Conservation (phyloP, 176 grass and related monocot genomes). For the Lolium multiflorum region DNA sequence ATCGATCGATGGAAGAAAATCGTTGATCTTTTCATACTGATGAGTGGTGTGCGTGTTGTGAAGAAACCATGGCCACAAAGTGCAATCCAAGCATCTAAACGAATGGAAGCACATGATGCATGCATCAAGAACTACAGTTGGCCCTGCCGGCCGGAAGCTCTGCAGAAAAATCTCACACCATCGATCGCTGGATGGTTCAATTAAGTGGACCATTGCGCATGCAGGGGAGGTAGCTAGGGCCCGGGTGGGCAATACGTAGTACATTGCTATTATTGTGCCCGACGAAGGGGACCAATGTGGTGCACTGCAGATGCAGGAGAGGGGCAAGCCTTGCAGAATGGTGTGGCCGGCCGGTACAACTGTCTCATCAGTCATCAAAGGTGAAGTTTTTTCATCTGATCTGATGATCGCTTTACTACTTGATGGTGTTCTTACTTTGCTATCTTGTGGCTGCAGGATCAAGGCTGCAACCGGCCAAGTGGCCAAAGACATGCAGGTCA, state of each 20-base stretch:
- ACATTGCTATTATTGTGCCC: slow-evolving; percentile 65
- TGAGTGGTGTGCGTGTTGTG: not conserved
- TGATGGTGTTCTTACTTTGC: not conserved
- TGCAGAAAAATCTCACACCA: slow-evolving; percentile 16
- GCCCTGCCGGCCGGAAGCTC: not conserved
- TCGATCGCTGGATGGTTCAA: not conserved
- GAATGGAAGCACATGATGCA: not conserved
- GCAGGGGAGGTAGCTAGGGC: not conserved
- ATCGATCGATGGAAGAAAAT: too few species aligned
- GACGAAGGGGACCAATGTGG: slow-evolving; percentile 46
- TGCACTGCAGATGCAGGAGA: not conserved
- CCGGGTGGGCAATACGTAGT: slow-evolving; percentile 32
- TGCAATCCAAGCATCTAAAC: not conserved
- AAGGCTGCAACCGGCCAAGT: slow-evolving; percentile 9
- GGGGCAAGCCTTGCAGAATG: too few species aligned
- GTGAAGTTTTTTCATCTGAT: slow-evolving; percentile 28
- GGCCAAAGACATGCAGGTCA: not conserved
- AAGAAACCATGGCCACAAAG: not conserved
- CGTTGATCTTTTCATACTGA: not conserved
- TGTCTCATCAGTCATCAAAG: slow-evolving; percentile 29
- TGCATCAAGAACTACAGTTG: slow-evolving; percentile 26
- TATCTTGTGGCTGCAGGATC: not conserved
- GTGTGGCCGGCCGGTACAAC: slow-evolving; percentile 15
- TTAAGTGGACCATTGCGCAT: slow-evolving; percentile 17
- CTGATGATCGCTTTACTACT: slow-evolving; percentile 29